Evolutionary conservation across 2,329 filamentous ascomycete genomes (phyloP).

Genomic region (Fusarium mexicanum): DNA sequence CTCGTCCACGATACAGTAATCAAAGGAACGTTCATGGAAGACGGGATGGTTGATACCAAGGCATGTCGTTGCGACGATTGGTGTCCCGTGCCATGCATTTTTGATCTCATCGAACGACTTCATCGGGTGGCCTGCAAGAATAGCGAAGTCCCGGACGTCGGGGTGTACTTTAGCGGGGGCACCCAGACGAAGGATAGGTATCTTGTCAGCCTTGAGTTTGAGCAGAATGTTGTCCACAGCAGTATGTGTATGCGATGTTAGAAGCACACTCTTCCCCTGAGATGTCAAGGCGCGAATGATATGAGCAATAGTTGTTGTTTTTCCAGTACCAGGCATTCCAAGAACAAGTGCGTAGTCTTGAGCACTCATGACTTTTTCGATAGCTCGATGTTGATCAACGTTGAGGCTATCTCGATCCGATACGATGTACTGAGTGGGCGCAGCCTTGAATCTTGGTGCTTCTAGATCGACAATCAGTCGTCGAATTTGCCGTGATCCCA

Average conservation of each 20-base stretch:
- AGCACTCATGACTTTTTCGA: constrained; percentile 95
- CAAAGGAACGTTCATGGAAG: constrained; percentile 89
- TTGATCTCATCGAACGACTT: constrained; percentile 84
- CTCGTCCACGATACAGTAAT: constrained; percentile 98
- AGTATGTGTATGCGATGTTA: constrained; percentile 97
- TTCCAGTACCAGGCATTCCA: constrained; percentile 97
- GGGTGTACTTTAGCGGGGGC: constrained; percentile 86
- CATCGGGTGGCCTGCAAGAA: constrained; percentile 78
- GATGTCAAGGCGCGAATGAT: constrained; percentile 91
- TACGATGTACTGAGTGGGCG: constrained; percentile 70
- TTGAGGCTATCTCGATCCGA: constrained; percentile 77
- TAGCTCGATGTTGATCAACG: constrained; percentile 84
- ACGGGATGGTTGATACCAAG: constrained; percentile 89
- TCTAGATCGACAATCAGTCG: constrained; percentile 82
- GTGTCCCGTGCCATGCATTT: constrained; percentile 83
- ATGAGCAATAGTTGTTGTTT: constrained; percentile 97
- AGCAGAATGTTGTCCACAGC: constrained; percentile 98
- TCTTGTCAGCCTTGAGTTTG: constrained; percentile 83
- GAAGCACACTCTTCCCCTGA: constrained; percentile 89
- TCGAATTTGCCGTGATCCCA: constrained; percentile 76
- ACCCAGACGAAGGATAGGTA: constrained; percentile 85
- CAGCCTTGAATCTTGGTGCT: constrained; percentile 76
- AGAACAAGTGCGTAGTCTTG: constrained; percentile 96
- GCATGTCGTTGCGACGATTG: constrained; percentile 94
- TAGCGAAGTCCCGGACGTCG: constrained; percentile 86